Evolutionary conservation across 352 stramenopile species (phyloP).

Genomic region (Phytophthora sojae): DNA sequence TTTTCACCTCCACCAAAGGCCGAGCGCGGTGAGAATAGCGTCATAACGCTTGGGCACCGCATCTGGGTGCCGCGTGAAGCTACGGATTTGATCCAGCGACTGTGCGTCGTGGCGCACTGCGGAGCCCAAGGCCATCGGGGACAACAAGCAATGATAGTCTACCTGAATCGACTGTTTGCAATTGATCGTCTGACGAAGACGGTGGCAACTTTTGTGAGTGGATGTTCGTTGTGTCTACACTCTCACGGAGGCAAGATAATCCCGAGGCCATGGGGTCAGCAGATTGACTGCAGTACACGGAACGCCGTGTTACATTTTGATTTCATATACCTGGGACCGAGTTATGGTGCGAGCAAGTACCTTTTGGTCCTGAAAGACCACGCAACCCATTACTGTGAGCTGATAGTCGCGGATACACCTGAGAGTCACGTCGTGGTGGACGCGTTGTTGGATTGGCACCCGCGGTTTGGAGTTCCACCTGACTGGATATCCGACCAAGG

Average conservation of each 20-base stretch:
- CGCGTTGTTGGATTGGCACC: slow-evolving; percentile 7
- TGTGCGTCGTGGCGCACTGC: slow-evolving; percentile 16
- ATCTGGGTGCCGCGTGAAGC: slow-evolving; percentile 9
- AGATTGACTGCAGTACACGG: slow-evolving; percentile 12
- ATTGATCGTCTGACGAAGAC: slow-evolving; percentile 4
- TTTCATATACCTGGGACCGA: slow-evolving; percentile 4
- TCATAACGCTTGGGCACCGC: neutral
- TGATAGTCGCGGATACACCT: slow-evolving; percentile 26
- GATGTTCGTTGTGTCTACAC: slow-evolving; percentile 11
- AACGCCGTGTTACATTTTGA: slow-evolving; percentile 9
- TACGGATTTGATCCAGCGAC: slow-evolving; percentile 28
- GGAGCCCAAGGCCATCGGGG: slow-evolving; percentile 1
- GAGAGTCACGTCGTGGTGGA: neutral
- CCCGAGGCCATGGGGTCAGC: slow-evolving; percentile 4
- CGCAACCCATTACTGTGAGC: slow-evolving; percentile 35
- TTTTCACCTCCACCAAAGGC: too few relatives aligned
- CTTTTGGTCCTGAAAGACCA: slow-evolving; percentile 40
- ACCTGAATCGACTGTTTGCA: neutral
- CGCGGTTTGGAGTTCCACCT: slow-evolving; percentile 2
- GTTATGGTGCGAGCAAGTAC: slow-evolving; percentile 19
- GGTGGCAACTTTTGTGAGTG: neutral
- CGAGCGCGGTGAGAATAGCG: too few relatives aligned
- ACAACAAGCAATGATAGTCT: neutral
- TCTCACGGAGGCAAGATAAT: slow-evolving; percentile 2
- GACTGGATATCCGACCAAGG: slow-evolving; percentile 1